Base-by-base conservation (phyloP, 192 early-diverging fungal genomes). In the Podila horticola region DNA sequence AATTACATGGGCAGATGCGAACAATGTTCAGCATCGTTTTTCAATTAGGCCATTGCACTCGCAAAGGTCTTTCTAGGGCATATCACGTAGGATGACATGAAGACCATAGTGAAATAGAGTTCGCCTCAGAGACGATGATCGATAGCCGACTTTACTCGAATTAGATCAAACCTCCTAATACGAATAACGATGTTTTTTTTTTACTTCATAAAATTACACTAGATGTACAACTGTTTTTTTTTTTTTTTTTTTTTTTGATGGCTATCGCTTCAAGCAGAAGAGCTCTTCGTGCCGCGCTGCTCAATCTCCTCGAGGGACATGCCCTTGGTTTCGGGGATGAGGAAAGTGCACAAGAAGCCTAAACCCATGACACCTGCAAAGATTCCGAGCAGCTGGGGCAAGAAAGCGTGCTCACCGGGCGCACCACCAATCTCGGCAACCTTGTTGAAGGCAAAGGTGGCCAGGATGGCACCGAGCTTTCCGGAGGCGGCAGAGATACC, bases 401-500 rank as follows among this genome's bases (percentile, higher is more conserved):
- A 59, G 62, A 75, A 69, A 10, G 67, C 66, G 24, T 75, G 67
- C 24, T 72, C 70, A 51, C 64, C 68, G 22, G 52, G 68, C 20
- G 64, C 36, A 31, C 69, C 74, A 63, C 69, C 84, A 82, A 71
- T 72, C 45, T 79, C 67, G 2, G 68, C 69, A 24, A 83, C 26
- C 73, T 52, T 57, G 64, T 70, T 71, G 48, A 86, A 86, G 33
- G 86, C 87, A 69, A 84, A 85, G 19, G 81, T 74, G 13, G 88
- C 83, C 49, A 92, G 13, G 63, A 90, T 88, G 29, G 90, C 90
- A 45, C 92, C 91, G 48, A 88, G 49, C 72, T 92, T 93, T 36
- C 92, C 91, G 31, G 63, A 67, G n/a, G 90, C 91, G 30, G 92
- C 90, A 38, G 90, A 92, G 67, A 92, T 86, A 73, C 92, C 92